Percentiles rank a stretch among this genome's conserved stretches.
phyloP scores from a whole-genome alignment of 1,284 basidiomycete species.

The Paramarasmius palmivorus region DNA sequence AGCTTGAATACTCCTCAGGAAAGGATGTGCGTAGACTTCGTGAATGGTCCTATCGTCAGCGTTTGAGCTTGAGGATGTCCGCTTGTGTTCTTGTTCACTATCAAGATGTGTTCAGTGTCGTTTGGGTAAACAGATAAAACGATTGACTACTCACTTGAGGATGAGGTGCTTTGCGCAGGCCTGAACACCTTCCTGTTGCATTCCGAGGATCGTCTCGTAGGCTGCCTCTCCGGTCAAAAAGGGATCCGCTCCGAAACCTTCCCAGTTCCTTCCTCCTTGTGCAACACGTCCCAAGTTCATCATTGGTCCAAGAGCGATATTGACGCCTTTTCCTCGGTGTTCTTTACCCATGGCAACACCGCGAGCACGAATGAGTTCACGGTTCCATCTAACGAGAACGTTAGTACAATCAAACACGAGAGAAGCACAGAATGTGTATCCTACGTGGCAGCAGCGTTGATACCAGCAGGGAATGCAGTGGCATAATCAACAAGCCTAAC shows the following conservation, averaged over 20 bases:
- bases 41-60: slow-evolving; percentile 19
- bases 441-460: slow-evolving; percentile 41
- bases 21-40: slow-evolving; percentile 20
- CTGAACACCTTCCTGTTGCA: slow-evolving; percentile 75
- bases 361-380: slow-evolving; percentile 50
- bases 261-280: slow-evolving; percentile 62
- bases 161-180: slow-evolving; percentile 79
- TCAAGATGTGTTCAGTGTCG: background rate
- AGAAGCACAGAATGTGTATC: slow-evolving; percentile 11
- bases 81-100: slow-evolving; percentile 16
- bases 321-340: slow-evolving; percentile 62
- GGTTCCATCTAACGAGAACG: no score
- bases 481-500: slow-evolving; percentile 38
- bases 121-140: no score
- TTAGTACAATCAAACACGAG: no score
- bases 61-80: slow-evolving; percentile 12
- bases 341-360: slow-evolving; percentile 64
- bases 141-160: slow-evolving; percentile 10
- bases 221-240: slow-evolving; percentile 35
- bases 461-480: slow-evolving; percentile 44
- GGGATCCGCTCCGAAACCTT: slow-evolving; percentile 57
- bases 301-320: slow-evolving; percentile 41
- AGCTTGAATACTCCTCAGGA: slow-evolving; percentile 34
- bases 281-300: slow-evolving; percentile 52
- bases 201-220: slow-evolving; percentile 73